Evolutionary conservation across 306 rosid species (phyloP).

Genomic region (Malus asiatica): DNA sequence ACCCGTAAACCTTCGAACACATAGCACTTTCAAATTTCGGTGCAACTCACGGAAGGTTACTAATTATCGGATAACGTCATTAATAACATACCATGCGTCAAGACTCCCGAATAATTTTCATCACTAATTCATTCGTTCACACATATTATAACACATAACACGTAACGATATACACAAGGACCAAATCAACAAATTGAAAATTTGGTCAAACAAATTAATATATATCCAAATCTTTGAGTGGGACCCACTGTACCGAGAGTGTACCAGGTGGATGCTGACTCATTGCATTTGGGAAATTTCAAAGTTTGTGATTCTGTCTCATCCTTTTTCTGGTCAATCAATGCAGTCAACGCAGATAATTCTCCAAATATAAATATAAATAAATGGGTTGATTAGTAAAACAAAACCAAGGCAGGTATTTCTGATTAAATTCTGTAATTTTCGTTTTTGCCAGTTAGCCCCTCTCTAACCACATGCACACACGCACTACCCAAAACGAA

Average conservation of each 20-base stretch:
- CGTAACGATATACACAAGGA: neutral
- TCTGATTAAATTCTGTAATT: neutral
- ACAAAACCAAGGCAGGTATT: neutral
- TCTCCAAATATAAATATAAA: neutral
- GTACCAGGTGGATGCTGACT: neutral
- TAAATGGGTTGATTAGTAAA: neutral
- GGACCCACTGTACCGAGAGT: neutral
- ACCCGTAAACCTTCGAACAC: too few species aligned
- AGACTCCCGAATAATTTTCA: too few species aligned
- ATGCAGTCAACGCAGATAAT: neutral
- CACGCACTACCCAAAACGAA: neutral
- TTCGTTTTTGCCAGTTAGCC: neutral
- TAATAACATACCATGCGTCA: too few species aligned
- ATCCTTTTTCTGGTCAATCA: neutral
- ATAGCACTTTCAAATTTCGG: too few species aligned
- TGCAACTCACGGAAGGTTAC: too few species aligned
- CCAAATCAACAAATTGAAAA: neutral
- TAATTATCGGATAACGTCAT: too few species aligned
- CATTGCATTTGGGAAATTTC: neutral
- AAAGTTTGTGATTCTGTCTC: neutral
- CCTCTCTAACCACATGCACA: neutral
- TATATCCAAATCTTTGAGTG: neutral
- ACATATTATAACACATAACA: too few species aligned
- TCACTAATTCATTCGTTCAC: neutral
- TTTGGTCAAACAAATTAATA: neutral